A percentile compares a stretch with the other conserved stretches of the same genome.
Evolutionary conservation across 2,329 filamentous ascomycete species (phyloP).

Genomic region (Waltergamsia citrina): DNA sequence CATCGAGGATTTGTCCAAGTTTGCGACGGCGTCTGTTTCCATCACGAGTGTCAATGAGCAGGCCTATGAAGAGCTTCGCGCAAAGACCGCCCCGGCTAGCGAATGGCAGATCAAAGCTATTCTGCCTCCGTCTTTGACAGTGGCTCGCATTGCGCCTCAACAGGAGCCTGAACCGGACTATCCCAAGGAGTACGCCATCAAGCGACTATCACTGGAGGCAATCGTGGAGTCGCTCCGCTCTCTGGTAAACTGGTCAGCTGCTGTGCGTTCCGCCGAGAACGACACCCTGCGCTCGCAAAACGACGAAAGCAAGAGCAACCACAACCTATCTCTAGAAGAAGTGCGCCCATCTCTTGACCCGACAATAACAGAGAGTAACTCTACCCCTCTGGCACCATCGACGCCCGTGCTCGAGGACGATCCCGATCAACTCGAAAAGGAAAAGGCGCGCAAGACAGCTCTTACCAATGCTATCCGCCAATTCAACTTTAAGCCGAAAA

Average conservation of each 20-base stretch:
- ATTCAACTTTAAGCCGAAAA: slow-evolving; percentile 98
- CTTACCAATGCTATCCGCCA: slow-evolving; percentile 78
- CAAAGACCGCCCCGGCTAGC: slow-evolving; percentile 46
- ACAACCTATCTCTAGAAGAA: slow-evolving; percentile 34
- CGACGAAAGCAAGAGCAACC: slow-evolving; percentile 7
- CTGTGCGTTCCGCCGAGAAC: slow-evolving; percentile 46
- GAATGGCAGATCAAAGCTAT: slow-evolving; percentile 87
- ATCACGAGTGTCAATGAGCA: slow-evolving; percentile 74
- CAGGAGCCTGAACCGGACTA: slow-evolving; percentile 58
- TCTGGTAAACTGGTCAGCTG: slow-evolving; percentile 80
- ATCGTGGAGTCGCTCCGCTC: slow-evolving; percentile 84
- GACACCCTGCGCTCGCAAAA: slow-evolving; percentile 10
- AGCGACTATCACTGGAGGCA: slow-evolving; percentile 79
- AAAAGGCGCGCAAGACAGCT: slow-evolving; percentile 89
- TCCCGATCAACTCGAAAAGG: slow-evolving; percentile 85
- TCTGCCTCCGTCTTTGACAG: slow-evolving; percentile 77
- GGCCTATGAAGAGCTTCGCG: slow-evolving; percentile 71
- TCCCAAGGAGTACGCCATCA: slow-evolving; percentile 84
- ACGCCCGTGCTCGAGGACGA: slow-evolving; percentile 77
- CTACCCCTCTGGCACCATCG: slow-evolving; percentile 48
- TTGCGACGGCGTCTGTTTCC: slow-evolving; percentile 69
- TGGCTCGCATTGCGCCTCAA: slow-evolving; percentile 58
- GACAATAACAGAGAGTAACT: slow-evolving; percentile 47
- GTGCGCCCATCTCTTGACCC: slow-evolving; percentile 61
- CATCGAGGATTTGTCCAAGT: slow-evolving; percentile 85